phyloP scores from a whole-genome alignment of 176 grass and related monocot genomes.

The Saccharum spontaneum region DNA sequence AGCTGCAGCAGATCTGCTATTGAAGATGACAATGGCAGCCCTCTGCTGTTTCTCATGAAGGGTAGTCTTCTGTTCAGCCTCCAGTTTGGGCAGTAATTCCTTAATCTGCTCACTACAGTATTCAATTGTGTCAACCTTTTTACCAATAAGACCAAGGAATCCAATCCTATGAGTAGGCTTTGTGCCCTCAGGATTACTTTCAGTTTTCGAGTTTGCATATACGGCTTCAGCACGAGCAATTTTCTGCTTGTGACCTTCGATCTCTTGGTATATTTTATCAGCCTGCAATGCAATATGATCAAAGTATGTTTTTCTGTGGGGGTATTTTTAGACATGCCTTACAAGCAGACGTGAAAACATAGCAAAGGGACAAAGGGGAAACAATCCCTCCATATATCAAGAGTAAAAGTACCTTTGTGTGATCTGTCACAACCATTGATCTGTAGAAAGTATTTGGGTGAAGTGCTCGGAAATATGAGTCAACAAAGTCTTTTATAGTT shows the following conservation, averaged over 20 bases:
- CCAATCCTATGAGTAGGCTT: conserved; percentile 70
- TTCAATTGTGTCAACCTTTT: conserved; percentile 87
- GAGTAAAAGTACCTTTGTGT: conserved; percentile 50
- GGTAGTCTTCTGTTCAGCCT: conserved; percentile 73
- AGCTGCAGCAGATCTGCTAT: conserved; percentile 67
- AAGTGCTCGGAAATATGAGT: conserved; percentile 77
- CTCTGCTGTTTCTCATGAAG: conserved; percentile 70
- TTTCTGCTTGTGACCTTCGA: conserved; percentile 78
- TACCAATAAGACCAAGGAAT: conserved; percentile 78
- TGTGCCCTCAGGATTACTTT: conserved; percentile 58
- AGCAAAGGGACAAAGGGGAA: neutral
- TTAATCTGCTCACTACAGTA: conserved; percentile 77
- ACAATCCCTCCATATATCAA: neutral
- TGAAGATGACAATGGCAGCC: conserved; percentile 88
- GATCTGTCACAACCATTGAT: conserved; percentile 77
- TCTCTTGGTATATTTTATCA: conserved; percentile 82
- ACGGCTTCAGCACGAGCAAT: conserved; percentile 68
- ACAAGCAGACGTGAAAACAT: neutral
- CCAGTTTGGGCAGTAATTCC: conserved; percentile 81
- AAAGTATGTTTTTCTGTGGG: neutral
- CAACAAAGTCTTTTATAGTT: conserved; percentile 75
- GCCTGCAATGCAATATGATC: conserved; percentile 47
- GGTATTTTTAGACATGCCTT: neutral
- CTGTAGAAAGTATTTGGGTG: conserved; percentile 85
- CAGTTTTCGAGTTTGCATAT: conserved; percentile 67